Base-by-base conservation (phyloP, 164 flowering plant genomes). In the Macadamia tetraphylla region DNA sequence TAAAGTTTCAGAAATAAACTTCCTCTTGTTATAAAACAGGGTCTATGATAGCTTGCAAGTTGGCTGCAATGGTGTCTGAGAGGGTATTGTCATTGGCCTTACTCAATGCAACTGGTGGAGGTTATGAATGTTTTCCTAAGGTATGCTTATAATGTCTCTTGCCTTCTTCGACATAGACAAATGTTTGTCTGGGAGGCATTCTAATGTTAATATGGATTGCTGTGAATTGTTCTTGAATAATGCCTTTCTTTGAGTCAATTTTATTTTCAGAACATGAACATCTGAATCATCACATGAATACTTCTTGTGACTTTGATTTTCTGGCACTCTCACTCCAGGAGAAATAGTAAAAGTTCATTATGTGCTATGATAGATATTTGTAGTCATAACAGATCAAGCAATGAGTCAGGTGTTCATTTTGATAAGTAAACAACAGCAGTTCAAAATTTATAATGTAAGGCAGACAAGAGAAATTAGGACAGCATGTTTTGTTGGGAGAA, bases 81-180 rank as follows among this genome's bases (percentile, higher is more conserved):
- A 83, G 99, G 80, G 73, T 92, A 73, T 75, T 81, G 31, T 90
- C 99, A 12, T 80, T 95, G 81, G 97, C 97, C 10, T 84, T 95
- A 42, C 82, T 92, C 30, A 95, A 92, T 81, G 98, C 82, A 42
- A 90, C 99, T 1, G 98, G 99, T 70, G 98, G 99, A 67, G 98
- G 98, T 64, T 89, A 78, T 75, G 84, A 92, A 82, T 92, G 96
- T 71, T 78, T 88, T 60, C 98, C 98, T 52, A 90, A 82, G 99
- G 98, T 53, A 57, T 51, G 13, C 6, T 46, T 46, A 46, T 1
- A 46, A 9, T 9, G 13, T 46, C 48, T 46, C 40, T 35, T 35
- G 40, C 40, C 40, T 35, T 35, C 40, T 35, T 35, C 40, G 5
- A 46, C 48, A 5, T 43, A 6, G 9, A 43, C 48, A 43, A 43